These are phyloP conservation scores for Magnolia officinalis DNA, from an alignment of 164 flowering plant genomes.

Conservation along the genomic window DNA sequence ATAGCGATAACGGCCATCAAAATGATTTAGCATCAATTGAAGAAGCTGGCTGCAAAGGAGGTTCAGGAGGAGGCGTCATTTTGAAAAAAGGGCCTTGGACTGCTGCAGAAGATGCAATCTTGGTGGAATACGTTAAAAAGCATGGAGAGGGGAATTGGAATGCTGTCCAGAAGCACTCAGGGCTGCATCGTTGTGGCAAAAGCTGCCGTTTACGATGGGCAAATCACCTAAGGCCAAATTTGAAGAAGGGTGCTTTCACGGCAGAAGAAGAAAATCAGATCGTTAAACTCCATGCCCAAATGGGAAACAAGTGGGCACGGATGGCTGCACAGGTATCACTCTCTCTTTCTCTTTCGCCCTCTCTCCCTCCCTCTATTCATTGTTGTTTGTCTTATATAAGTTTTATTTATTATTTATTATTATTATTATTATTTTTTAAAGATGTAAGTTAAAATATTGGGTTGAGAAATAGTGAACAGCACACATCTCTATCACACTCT, in stretches of 20 bases:
- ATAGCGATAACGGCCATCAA: conserved; percentile 54
- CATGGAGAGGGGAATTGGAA: conserved; percentile 95
- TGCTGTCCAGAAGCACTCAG: conserved; percentile 81
- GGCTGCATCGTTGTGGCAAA: conserved; percentile 81
- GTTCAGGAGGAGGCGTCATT: conserved; percentile 30
- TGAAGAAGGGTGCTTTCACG: conserved; percentile 84
- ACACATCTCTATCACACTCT: no score
- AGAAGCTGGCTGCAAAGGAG: conserved; percentile 41
- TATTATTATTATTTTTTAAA: neutral
- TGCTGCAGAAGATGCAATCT: conserved; percentile 75
- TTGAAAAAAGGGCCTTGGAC: conserved; percentile 95
- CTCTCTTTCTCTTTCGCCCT: neutral
- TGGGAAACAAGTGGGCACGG: conserved; percentile 94
- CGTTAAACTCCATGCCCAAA: conserved; percentile 74
- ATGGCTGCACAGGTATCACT: conserved; percentile 75
- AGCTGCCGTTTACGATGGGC: conserved; percentile 95
- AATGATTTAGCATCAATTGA: conserved; percentile 41
- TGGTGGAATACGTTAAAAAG: conserved; percentile 74
- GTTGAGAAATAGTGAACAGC: no score
- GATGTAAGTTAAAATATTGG: no score
- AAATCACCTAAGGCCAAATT: conserved; percentile 79
- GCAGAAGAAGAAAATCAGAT: conserved; percentile 66
- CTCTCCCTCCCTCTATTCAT: no score
- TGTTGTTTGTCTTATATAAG: neutral
- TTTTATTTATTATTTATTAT: neutral